A percentile compares a stretch with the other conserved stretches of the same genome.
These are phyloP conservation scores for Apiosordaria backusii DNA, from an alignment of 495 filamentous ascomycete genomes.

Conservation along the genomic window DNA sequence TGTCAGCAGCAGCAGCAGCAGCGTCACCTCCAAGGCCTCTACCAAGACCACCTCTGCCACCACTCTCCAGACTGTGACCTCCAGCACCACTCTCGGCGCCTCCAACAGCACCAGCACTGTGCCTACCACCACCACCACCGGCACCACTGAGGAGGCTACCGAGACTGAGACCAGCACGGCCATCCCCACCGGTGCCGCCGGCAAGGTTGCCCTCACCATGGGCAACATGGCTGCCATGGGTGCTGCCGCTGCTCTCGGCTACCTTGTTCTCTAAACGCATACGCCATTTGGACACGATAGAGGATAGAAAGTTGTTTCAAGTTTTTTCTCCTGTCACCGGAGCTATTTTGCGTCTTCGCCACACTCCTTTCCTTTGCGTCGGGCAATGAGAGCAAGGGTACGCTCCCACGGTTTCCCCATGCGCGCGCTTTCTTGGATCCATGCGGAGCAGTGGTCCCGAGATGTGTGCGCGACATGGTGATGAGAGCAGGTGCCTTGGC, in stretches of 20 bases:
- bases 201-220: conserved; percentile 18
- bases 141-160: background rate
- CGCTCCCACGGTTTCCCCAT: background rate
- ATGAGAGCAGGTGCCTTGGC: background rate
- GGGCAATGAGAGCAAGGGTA: background rate
- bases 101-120: conserved; percentile 21
- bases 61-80: conserved; percentile 17
- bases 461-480: background rate
- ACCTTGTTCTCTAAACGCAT: conserved; percentile 29
- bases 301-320: conserved; percentile 5
- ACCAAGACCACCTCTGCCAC: conserved; percentile 26
- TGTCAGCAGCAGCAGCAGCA: conserved; percentile 49
- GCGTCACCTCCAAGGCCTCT: conserved; percentile 27
- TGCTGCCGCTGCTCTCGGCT: conserved; percentile 28
- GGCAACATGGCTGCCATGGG: conserved; percentile 25
- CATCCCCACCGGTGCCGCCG: conserved; percentile 23
- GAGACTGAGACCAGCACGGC: background rate
- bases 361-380: conserved; percentile 23
- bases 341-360: conserved; percentile 26
- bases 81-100: conserved; percentile 14
- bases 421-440: background rate
- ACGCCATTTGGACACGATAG: background rate
- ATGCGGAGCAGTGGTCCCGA: background rate
- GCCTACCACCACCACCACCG: conserved; percentile 14
- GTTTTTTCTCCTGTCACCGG: conserved; percentile 13